A percentile compares a stretch with the other conserved stretches of the same genome.
Evolutionary conservation across 352 stramenopile species (phyloP).

Genomic region (Pythium aquatile): DNA sequence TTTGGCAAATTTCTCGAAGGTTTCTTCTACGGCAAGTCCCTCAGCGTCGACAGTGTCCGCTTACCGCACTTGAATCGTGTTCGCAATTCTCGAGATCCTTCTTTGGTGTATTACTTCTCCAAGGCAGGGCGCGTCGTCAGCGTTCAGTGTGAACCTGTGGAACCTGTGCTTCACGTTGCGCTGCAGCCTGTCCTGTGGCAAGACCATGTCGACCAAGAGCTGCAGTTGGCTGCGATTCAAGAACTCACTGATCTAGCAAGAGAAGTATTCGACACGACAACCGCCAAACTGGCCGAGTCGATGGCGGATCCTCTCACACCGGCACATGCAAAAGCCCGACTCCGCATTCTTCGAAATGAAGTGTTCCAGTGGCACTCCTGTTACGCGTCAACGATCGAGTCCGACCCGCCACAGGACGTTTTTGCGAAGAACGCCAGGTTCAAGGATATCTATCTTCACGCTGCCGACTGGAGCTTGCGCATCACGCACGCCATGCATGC

Average conservation of each 20-base stretch:
- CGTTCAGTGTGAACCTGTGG: constrained; percentile 70
- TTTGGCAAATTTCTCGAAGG: constrained; percentile 88
- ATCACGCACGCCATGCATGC: constrained; percentile 78
- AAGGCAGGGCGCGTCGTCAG: constrained; percentile 70
- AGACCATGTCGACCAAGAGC: constrained; percentile 70
- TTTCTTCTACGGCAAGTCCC: constrained; percentile 79
- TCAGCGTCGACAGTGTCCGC: constrained; percentile 63
- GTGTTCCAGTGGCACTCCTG: constrained; percentile 83
- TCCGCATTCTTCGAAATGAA: constrained; percentile 79
- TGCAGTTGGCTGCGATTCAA: constrained; percentile 59
- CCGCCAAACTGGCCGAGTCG: constrained; percentile 73
- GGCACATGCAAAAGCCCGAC: constrained; percentile 62
- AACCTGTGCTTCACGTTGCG: constrained; percentile 81
- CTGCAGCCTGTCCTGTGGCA: constrained; percentile 81
- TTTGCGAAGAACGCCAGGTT: constrained; percentile 82
- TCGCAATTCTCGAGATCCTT: constrained; percentile 58
- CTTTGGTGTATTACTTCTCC: constrained; percentile 78
- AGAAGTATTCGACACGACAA: constrained; percentile 76
- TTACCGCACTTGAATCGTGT: constrained; percentile 65
- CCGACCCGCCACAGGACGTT: constrained; percentile 67
- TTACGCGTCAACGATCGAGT: constrained; percentile 69
- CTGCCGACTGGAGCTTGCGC: constrained; percentile 69
- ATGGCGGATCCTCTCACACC: constrained; percentile 71
- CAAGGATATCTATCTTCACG: constrained; percentile 80
- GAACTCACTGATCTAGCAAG: constrained; percentile 73